Evolutionary conservation across 805 yeast genomes (phyloP), one percentile per base, ranked within the genome.

Genomic region (Barnettozyma sucrosica): DNA sequence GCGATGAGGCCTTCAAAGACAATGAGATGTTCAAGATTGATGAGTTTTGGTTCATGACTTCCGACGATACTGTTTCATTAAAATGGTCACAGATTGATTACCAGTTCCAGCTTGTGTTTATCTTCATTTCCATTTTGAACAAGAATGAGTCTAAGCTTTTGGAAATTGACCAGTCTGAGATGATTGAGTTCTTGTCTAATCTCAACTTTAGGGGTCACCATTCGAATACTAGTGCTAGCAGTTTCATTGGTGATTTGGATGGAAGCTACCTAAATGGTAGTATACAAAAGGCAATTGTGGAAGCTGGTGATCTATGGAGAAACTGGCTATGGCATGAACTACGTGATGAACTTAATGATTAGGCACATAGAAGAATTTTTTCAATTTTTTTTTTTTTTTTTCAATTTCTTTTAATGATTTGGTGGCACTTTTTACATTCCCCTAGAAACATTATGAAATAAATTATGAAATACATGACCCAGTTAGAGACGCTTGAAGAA

Each of bases 121-220:
- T 86, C 3, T 80, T 87, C 43, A 69, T 89, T 42, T 87, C 97
- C 1, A 77, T 90, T 36, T 69, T 90, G 54, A 87, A 87, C 64
- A 81, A 92, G 44, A 83, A 84, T 64, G 90, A 85, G 56, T 79
- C 80, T 55, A 80, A 85, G 36, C 72, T 90, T 46, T 74, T 87
- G 53, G 97, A 90, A 62, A 81, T 89, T 53, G 98, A 90, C 59
- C 95, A 88, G 62, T 81, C 86, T 53, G 98, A 90, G 66, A 87
- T 89, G 40, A 73, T 89, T 34, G 95, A 89, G 61, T 80, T 81
- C 54, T 71, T 90, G 51, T 79, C 79, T 51, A 76, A 82, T 45
- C 60, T 47, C 42, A 52, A 42, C 23, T 48, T 28, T 16, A 26
- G 38, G 21, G 41, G 43, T 4, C 47, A 21, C 20, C 39, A 30